A percentile compares a stretch with the other conserved stretches of the same genome.
Conservation (phyloP, 176 grass and related monocot genomes). For the maize (Zea mays) region DNA sequence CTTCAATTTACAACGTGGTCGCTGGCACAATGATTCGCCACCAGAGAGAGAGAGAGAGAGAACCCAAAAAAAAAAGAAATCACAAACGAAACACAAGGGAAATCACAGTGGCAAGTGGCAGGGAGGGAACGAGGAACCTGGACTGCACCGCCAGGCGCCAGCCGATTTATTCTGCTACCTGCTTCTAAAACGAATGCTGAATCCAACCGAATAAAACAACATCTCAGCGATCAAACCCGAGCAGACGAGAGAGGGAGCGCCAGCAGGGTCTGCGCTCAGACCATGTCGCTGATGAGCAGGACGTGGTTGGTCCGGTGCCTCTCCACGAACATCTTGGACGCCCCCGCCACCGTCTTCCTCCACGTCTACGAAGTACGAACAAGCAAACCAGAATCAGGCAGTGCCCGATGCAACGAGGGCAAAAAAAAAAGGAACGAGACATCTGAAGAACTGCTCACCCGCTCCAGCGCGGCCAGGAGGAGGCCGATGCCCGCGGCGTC, state of each 20-base stretch:
- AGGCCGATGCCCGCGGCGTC: slow-evolving; percentile 57
- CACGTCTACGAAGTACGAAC: slow-evolving; percentile 62
- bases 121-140: not conserved
- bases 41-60: not conserved
- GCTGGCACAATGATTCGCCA: not conserved
- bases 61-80: not conserved
- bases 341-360: slow-evolving; percentile 82
- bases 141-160: not conserved
- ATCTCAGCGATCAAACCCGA: not conserved
- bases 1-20: slow-evolving; percentile 51
- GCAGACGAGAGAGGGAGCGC: not conserved
- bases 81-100: not conserved
- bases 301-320: slow-evolving; percentile 73
- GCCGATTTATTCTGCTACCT: too few relatives aligned
- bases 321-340: slow-evolving; percentile 92
- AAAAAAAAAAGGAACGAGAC: not conserved
- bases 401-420: not conserved
- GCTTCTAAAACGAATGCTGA: not conserved
- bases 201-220: slow-evolving; percentile 1
- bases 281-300: slow-evolving; percentile 82
- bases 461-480: slow-evolving; percentile 73
- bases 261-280: slow-evolving; percentile 25
- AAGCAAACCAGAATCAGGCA: not conserved
- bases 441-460: slow-evolving; percentile 36
- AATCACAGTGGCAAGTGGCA: slow-evolving; percentile 15